Evolutionary conservation across 2,329 filamentous ascomycete species (phyloP).

Genomic region (Fusarium illudens): DNA sequence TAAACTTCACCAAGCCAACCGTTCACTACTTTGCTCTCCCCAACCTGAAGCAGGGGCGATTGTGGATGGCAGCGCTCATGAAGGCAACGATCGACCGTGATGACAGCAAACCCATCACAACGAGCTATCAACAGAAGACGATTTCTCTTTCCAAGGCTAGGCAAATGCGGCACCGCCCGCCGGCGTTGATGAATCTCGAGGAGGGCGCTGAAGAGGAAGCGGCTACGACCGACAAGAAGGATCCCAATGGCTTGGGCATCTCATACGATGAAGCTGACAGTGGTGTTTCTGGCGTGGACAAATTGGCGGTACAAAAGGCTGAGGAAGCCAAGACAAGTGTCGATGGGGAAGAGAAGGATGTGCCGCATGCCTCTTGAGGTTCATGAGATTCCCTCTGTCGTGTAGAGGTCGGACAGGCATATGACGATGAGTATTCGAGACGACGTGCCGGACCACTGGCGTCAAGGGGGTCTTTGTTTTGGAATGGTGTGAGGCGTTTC

Average conservation of each 20-base stretch:
- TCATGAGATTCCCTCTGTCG: background rate
- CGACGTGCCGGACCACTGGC: background rate
- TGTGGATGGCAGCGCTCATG: conserved; percentile 99
- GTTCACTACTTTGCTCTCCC: conserved; percentile 98
- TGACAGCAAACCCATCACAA: conserved; percentile 78
- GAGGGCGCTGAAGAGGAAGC: conserved; percentile 47
- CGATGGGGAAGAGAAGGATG: conserved; percentile 42
- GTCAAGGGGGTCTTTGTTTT: conserved; percentile 1
- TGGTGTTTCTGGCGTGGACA: conserved; percentile 55
- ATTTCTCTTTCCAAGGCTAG: conserved; percentile 91
- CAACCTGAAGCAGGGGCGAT: conserved; percentile 83
- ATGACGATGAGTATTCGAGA: background rate
- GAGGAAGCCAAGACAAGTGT: conserved; percentile 45
- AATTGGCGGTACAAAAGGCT: conserved; percentile 45
- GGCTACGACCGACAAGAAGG: conserved; percentile 32
- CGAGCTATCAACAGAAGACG: conserved; percentile 96
- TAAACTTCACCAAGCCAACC: conserved; percentile 97
- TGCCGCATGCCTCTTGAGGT: conserved; percentile 38
- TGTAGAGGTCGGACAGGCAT: background rate
- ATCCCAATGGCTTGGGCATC: conserved; percentile 53
- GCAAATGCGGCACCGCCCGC: conserved; percentile 87
- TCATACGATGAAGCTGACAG: conserved; percentile 54
- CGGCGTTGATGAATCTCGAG: conserved; percentile 80
- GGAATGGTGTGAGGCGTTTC: conserved; percentile 24
- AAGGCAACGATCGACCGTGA: conserved; percentile 98